A percentile compares a stretch with the other conserved stretches of the same genome.
Conservation (phyloP, 805 yeast species). For the Hanseniaspora occidentalis region DNA sequence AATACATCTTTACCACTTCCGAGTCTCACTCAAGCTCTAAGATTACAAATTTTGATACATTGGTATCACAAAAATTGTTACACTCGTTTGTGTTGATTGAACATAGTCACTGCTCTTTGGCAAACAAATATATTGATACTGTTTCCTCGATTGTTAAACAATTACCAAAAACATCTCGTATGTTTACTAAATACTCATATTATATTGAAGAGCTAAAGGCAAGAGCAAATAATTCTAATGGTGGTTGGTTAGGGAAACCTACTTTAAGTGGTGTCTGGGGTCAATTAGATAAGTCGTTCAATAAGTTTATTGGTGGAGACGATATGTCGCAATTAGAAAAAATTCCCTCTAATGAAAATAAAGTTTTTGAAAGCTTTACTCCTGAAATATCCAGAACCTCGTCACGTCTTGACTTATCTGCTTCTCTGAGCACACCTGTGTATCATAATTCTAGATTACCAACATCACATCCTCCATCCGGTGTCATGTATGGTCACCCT, state of each 20-base stretch:
- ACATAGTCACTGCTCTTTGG: conserved; percentile 40
- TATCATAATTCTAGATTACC: neutral
- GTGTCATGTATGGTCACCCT: no score
- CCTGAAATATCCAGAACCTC: conserved; percentile 53
- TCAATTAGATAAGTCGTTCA: conserved; percentile 67
- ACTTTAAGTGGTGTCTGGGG: conserved; percentile 81
- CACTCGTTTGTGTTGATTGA: conserved; percentile 67
- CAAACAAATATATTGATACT: conserved; percentile 51
- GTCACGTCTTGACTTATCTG: conserved; percentile 27
- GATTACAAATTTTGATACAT: conserved; percentile 33
- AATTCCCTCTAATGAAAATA: conserved; percentile 19
- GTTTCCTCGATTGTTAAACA: conserved; percentile 30
- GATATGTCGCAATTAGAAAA: conserved; percentile 26
- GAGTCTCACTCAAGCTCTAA: conserved; percentile 15
- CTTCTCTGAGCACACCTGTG: neutral
- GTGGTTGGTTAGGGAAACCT: conserved; percentile 72
- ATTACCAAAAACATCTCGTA: conserved; percentile 24
- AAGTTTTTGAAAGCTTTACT: conserved; percentile 59
- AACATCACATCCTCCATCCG: no score
- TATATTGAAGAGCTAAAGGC: conserved; percentile 29
- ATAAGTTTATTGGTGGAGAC: conserved; percentile 66
- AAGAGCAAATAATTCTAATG: conserved; percentile 36
- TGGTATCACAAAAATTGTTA: conserved; percentile 45
- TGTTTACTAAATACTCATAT: conserved; percentile 23
- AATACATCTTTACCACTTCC: conserved; percentile 31